These are phyloP conservation scores for Alternaria hordeiaustralica DNA, from an alignment of 2,329 filamentous ascomycete genomes.

Conservation along the genomic window DNA sequence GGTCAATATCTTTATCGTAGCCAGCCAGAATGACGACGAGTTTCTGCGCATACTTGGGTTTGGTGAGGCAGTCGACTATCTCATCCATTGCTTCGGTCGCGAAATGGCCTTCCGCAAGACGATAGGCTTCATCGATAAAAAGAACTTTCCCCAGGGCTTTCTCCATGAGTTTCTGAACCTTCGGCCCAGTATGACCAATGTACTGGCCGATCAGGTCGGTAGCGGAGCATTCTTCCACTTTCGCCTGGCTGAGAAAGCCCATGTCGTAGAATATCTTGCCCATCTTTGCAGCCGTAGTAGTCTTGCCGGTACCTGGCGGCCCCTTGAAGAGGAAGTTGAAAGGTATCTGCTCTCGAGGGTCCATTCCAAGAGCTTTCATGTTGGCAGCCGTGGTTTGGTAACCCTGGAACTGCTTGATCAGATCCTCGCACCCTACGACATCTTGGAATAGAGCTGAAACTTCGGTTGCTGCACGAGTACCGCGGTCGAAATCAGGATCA, in stretches of 20 bases:
- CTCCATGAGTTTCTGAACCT: constrained; percentile 66
- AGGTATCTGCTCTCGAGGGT: constrained; percentile 65
- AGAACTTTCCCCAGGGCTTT: constrained; percentile 69
- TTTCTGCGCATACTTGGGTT: constrained; percentile 64
- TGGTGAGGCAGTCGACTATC: constrained; percentile 60
- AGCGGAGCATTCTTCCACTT: constrained; percentile 71
- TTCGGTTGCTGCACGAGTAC: constrained; percentile 52
- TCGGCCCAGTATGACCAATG: constrained; percentile 72
- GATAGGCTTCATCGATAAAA: constrained; percentile 76
- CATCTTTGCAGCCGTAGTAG: constrained; percentile 74
- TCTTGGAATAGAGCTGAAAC: constrained; percentile 63
- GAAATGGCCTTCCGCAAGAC: constrained; percentile 64
- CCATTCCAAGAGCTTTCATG: constrained; percentile 59
- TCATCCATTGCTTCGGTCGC: constrained; percentile 63
- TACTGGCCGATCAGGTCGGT: constrained; percentile 73
- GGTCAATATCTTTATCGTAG: constrained; percentile 71
- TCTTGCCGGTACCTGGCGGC: constrained; percentile 73
- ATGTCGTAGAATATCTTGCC: constrained; percentile 78
- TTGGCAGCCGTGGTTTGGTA: constrained; percentile 62
- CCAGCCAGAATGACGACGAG: constrained; percentile 73
- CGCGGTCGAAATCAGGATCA: constrained; percentile 65
- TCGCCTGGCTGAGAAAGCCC: constrained; percentile 66
- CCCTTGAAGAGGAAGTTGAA: constrained; percentile 75
- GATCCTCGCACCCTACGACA: constrained; percentile 63
- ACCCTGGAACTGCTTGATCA: constrained; percentile 61